Evolutionary conservation across 345 rosid genomes (phyloP).

Genomic region (Pseudoturritis turrita): DNA sequence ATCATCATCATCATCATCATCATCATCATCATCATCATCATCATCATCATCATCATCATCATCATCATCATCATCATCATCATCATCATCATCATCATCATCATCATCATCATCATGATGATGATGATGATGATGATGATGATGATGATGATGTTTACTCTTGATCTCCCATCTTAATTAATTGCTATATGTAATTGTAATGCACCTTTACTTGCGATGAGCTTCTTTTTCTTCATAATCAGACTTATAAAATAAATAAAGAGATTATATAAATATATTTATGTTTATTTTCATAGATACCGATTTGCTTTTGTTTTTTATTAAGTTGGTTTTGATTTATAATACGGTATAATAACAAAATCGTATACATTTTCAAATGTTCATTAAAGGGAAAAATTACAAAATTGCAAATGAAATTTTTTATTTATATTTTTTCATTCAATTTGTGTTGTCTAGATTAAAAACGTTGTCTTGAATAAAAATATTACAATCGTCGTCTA

Average conservation of each 20-base stretch:
- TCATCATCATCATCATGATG: background rate
- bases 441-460: background rate
- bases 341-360: background rate
- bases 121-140: no score
- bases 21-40: slow-evolving; percentile 9
- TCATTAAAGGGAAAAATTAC: background rate
- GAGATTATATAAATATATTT: background rate
- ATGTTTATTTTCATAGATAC: background rate
- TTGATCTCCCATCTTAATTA: background rate
- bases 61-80: background rate
- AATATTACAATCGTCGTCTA: background rate
- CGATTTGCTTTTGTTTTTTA: background rate
- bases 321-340: background rate
- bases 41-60: background rate
- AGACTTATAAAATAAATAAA: background rate
- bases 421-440: background rate
- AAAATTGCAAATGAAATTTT: background rate
- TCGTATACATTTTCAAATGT: background rate
- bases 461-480: no score
- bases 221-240: slow-evolving; percentile 33
- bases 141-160: no score
- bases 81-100: slow-evolving; percentile 12
- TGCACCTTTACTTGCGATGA: slow-evolving; percentile 32
- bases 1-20: background rate
- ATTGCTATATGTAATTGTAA: background rate